Base-by-base conservation (phyloP, 805 yeast genomes). In the Torulaspora quercuum region DNA sequence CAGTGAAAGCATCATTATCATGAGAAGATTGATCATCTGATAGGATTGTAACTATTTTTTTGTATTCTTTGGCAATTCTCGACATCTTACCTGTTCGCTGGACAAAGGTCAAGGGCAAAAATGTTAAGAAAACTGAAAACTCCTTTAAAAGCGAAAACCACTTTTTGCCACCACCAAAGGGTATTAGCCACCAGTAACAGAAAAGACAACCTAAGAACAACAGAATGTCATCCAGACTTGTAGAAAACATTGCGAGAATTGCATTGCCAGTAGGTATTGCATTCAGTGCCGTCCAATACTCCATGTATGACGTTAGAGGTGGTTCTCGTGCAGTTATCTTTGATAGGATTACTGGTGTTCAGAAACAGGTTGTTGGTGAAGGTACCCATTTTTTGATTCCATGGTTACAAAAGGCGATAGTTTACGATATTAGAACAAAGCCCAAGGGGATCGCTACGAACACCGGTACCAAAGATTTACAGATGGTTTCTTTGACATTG, bases 391-490 rank as follows among this genome's bases (percentile, higher is more conserved):
- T 92, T 63, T 68, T 89, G 47, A 63, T 92, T 35, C 98, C 98
- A 35, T 92, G 98, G 97, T 69, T 92, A 48, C 98, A 92, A 62
- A 80, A 78, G 60, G 94, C 97, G 3, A 74, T 92, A 33, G 68
- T 87, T 11, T 92, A 75, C 62, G 98, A 92, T 61, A 95, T 92
- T 18, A 76, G 97, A 59, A 89, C 96, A n/a, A 83, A 79, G 57
- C 97, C 98, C 22, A 81, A 92, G 65, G 85, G 83, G 50, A 89
- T 92, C 55, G 79, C 95, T 28, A 82, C 97, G 14, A 85, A 88
- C 46, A 92, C 98, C 1, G 98, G 98, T 23, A 87, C 97, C 15
- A 92, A 90, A 66, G 98, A 92, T 67, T 72, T 92, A 65, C 98
- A 92, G 67, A 90, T 83, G 74, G 98, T 92, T 23, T 80, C 94